Conservation (phyloP, 306 rosid genomes). For the Pueraria montana region DNA sequence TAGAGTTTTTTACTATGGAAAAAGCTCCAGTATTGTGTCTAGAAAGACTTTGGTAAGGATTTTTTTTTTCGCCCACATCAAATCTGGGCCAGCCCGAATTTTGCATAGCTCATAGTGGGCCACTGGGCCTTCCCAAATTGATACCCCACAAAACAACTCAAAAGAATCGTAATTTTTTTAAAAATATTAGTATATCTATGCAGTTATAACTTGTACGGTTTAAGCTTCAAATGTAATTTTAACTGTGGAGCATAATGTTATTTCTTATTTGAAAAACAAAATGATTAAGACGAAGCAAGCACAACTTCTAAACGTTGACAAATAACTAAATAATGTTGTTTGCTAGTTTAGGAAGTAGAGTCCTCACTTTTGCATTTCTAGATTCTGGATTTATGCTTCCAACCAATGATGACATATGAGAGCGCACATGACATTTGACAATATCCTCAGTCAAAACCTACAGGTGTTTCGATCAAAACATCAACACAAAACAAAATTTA, state of each 20-base stretch:
- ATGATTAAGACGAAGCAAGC: background rate
- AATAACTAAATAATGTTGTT: constrained; percentile 28
- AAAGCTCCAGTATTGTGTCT: background rate
- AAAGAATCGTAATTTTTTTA: background rate
- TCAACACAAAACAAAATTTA: background rate
- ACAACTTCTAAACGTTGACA: background rate
- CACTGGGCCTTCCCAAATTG: background rate
- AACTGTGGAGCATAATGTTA: too few species aligned
- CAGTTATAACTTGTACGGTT: background rate
- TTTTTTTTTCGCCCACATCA: background rate
- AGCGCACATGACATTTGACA: constrained; percentile 78
- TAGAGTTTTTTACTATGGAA: background rate
- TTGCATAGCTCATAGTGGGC: background rate
- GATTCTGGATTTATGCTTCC: constrained; percentile 55
- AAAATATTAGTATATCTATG: constrained; percentile 9
- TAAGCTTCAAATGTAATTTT: background rate
- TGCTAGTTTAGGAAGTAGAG: constrained; percentile 32
- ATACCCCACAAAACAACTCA: background rate
- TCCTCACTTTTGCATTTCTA: constrained; percentile 78
- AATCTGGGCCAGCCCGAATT: background rate
- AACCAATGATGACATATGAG: constrained; percentile 66
- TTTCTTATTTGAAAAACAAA: too few species aligned
- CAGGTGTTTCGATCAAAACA: constrained; percentile 41
- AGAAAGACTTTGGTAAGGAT: background rate
- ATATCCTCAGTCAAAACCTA: constrained; percentile 86